Conservation (phyloP, 306 rosid species). For the Acacia confusa region DNA sequence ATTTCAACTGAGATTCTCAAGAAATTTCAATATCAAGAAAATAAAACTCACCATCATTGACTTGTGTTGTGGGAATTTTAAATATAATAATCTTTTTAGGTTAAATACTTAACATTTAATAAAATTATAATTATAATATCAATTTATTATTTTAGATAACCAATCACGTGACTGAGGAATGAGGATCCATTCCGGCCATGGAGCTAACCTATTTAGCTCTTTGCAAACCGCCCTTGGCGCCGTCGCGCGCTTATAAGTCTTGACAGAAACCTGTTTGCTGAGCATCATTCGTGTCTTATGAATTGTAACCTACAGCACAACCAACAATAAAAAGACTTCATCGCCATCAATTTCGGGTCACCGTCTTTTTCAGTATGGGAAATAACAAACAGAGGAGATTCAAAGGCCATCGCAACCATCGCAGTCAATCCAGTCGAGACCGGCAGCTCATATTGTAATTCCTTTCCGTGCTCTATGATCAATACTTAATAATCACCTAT, state of each 20-base stretch:
- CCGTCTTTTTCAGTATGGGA: constrained; percentile 41
- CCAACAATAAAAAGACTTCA: not conserved
- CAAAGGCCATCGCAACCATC: constrained; percentile 51
- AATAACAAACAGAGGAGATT: constrained; percentile 61
- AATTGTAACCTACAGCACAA: not conserved
- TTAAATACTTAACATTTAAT: too few relatives aligned
- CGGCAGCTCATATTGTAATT: constrained; percentile 45
- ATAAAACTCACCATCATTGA: too few relatives aligned
- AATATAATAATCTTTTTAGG: too few relatives aligned
- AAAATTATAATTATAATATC: too few relatives aligned
- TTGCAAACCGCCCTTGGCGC: not conserved
- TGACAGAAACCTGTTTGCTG: not conserved
- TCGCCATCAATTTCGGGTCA: not conserved
- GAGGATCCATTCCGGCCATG: too few relatives aligned
- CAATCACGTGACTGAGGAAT: too few relatives aligned
- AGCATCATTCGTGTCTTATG: not conserved
- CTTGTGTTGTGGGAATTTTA: too few relatives aligned
- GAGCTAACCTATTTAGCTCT: too few relatives aligned
- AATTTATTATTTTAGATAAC: too few relatives aligned
- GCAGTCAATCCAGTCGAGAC: constrained; percentile 59
- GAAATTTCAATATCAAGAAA: too few relatives aligned
- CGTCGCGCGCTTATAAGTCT: not conserved
- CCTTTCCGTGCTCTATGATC: not conserved
- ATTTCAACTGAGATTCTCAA: too few relatives aligned
- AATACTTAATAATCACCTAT: not conserved